These are phyloP conservation scores for Quercus ilex DNA, from an alignment of 306 rosid species.

Conservation along the genomic window DNA sequence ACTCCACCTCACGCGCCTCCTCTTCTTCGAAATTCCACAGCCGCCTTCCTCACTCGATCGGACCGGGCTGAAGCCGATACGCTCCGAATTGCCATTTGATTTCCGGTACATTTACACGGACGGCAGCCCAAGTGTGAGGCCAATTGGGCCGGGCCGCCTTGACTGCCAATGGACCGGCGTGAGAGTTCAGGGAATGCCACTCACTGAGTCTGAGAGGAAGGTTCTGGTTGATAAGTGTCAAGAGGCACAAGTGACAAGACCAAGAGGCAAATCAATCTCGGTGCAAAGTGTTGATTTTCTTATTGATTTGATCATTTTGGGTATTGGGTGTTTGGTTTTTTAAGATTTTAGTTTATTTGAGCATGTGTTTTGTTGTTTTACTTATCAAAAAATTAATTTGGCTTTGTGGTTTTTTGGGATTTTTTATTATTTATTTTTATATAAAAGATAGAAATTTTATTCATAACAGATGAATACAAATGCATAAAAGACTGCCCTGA, in stretches of 20 bases:
- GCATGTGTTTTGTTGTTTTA: not conserved
- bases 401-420: not conserved
- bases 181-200: slow-evolving; percentile 58
- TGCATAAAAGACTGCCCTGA: too few relatives aligned
- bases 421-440: too few relatives aligned
- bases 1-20: slow-evolving; percentile 45
- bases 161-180: too few relatives aligned
- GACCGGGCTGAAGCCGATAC: slow-evolving; percentile 42
- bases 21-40: slow-evolving; percentile 63
- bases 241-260: slow-evolving; percentile 42
- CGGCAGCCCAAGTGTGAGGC: slow-evolving; percentile 62
- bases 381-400: not conserved
- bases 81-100: slow-evolving; percentile 71
- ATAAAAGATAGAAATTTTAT: not conserved
- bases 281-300: slow-evolving; percentile 25
- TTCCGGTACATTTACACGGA: slow-evolving; percentile 84
- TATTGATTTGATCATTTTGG: not conserved
- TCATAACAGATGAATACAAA: too few relatives aligned
- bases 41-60: slow-evolving; percentile 71
- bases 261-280: slow-evolving; percentile 76
- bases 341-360: not conserved
- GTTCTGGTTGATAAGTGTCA: slow-evolving; percentile 56
- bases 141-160: slow-evolving; percentile 89
- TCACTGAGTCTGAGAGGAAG: slow-evolving; percentile 62
- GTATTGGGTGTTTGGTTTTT: not conserved